Base-by-base conservation (phyloP, 2,329 filamentous ascomycete species). In the Capronia americana region DNA sequence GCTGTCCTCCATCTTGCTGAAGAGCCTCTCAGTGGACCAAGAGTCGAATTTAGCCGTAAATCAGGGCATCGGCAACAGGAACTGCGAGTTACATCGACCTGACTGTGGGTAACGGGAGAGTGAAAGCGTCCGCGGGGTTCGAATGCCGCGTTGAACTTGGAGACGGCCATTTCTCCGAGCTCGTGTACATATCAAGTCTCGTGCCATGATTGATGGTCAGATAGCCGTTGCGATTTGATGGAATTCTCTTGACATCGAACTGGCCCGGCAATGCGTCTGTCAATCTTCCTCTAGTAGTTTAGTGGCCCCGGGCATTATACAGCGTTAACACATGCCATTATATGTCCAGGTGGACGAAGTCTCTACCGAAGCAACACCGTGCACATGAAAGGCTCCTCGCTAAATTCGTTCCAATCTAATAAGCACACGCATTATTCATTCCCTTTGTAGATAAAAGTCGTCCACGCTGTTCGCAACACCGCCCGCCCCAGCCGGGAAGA, bases 401-500 rank as follows among this genome's bases (percentile, higher is more conserved):
- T 51, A 51, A 28, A 51, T 26, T 28, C 48, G 26, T 51, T 23
- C 14, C 20, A 24, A 8, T 10, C 38, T n/a, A n/a, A n/a, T n/a
- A 44, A 7, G 38, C 17, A 44, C 38, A 44, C 4, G 17, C 28
- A 34, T 55, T 14, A 61, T 58, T 70, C 68, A 65, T 55, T 70
- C 68, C 12, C 63, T 62, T 54, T 70, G 68, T 5, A 70, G 48
- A 54, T 70, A 70, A 32, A 72, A 69, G 12, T 72, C 70, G 28
- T 72, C 69, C 20, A 69, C 61, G 20, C 62, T 55, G 53, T 17
- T 28, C 60, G 26, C 63, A 58, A 57, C 50, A 34, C 48, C 64
- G 12, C 44, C 59, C 34, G 53, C n/a, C 14, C 70, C 68, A 6
- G 69, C 68, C 24, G 70, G 71, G 58, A 71, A 73, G 56, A 74